phyloP scores from a whole-genome alignment of 306 rosid genomes.

The Vigna radiata region DNA sequence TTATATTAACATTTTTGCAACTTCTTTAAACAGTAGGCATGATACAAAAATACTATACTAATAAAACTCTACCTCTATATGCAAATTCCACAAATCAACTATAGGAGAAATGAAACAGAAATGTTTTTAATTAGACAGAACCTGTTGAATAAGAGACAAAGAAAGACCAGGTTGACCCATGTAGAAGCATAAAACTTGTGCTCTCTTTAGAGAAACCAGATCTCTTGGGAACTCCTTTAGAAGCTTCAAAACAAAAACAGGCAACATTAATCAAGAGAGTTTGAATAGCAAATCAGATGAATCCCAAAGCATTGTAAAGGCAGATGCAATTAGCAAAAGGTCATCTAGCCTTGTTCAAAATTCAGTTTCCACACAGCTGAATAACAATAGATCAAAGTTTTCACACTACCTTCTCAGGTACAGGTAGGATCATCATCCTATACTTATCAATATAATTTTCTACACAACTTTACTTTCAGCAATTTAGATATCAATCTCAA shows the following conservation, averaged over 20 bases:
- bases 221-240: slow-evolving; percentile 82
- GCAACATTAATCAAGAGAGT: slow-evolving; percentile 4
- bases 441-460: background rate
- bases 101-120: slow-evolving; percentile 39
- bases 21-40: slow-evolving; percentile 19
- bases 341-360: slow-evolving; percentile 24
- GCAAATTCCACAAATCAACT: slow-evolving; percentile 12
- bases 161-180: slow-evolving; percentile 70
- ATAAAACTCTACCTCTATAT: background rate
- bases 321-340: background rate
- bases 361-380: slow-evolving; percentile 31
- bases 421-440: background rate
- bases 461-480: background rate
- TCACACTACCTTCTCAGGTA: slow-evolving; percentile 8
- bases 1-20: background rate
- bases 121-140: slow-evolving; percentile 41
- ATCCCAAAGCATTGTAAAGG: slow-evolving; percentile 29
- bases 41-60: background rate
- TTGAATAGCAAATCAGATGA: slow-evolving; percentile 24
- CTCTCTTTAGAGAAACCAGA: slow-evolving; percentile 80
- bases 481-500: slow-evolving; percentile 15
- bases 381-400: slow-evolving; percentile 13
- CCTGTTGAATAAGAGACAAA: slow-evolving; percentile 76
- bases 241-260: slow-evolving; percentile 60
- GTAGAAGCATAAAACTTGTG: slow-evolving; percentile 79